Base-by-base conservation (phyloP, 164 flowering plant species). In the Chimonanthus praecox region DNA sequence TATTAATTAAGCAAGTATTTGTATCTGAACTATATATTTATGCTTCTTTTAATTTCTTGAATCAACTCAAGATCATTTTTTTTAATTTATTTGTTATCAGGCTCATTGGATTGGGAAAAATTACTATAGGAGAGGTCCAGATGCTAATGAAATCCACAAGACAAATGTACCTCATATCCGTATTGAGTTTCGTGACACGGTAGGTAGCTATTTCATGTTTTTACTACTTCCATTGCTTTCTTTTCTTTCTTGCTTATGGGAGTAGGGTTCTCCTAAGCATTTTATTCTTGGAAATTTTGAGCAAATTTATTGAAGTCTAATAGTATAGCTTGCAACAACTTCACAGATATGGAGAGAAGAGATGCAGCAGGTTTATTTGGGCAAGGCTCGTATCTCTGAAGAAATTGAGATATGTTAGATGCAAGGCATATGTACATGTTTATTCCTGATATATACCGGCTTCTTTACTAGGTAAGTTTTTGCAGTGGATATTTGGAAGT, bases 141-240 rank as follows among this genome's bases (percentile, higher is more conserved):
- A 85, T 79, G 99, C 98, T 70, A 95, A 95, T 84, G 97, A 95
- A 65, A 89, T 95, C 76, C 98, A 83, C 81, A 92, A 75, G 87
- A 93, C 99, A 62, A 95, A 95, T 85, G 99, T 95, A 75, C 99
- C 99, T 75, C 99, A 92, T 76, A 89, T 95, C 76, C 82, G 99
- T 68, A 73, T 95, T 47, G 97, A 90, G 78, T 96, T 96, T 74
- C 97, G 99, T 61, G 88, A 92, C 45, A 82, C 82, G 86, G 98
- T 94, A 89, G 60, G 82, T 60, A 49, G 46, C 45, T 16, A 45
- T 13, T 66, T 66, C 45, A 13, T 66, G 11, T 65, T 65, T 13
- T 44, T 66, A 44, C 68, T 66, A 2, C 48, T 45, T 13, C n/a
- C 16, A 7, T 5, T 66, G 44, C 45, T 66, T 33, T 44, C 33